phyloP scores from a whole-genome alignment of 768 basidiomycete species.

The Russula brevipes region DNA sequence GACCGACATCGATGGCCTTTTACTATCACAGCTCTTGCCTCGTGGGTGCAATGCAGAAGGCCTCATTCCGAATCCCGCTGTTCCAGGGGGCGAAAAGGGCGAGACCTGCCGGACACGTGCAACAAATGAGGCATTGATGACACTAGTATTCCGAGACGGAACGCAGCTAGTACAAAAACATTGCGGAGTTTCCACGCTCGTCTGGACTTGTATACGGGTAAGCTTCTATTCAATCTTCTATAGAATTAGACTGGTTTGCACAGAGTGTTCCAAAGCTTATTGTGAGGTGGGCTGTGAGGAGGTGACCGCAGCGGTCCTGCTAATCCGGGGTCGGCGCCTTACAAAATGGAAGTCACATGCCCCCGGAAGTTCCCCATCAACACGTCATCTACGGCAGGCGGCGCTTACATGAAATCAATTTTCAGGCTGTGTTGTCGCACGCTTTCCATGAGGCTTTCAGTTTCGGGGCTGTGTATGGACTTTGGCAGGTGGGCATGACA shows the following conservation, averaged over 20 bases:
- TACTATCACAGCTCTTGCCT: constrained; percentile 22
- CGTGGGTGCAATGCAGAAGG: constrained; percentile 23
- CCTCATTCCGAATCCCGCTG: constrained; percentile 1
- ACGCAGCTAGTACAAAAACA: background rate
- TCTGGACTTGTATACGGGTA: background rate
- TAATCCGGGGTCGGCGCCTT: background rate
- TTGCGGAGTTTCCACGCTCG: background rate
- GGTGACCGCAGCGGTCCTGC: background rate
- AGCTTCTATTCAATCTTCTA: background rate
- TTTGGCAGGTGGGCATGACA: background rate
- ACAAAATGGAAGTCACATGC: constrained; percentile 13
- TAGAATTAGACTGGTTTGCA: background rate
- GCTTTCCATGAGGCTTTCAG: constrained; percentile 22
- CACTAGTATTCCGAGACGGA: constrained; percentile 1
- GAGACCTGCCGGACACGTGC: constrained; percentile 12
- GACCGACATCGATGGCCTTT: constrained; percentile 24
- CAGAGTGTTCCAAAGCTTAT: background rate
- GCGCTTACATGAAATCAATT: constrained; percentile 6
- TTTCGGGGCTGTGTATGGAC: background rate
- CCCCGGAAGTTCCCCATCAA: background rate
- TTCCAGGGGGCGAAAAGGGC: background rate
- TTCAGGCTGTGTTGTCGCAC: constrained; percentile 21
- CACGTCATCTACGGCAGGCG: constrained; percentile 5
- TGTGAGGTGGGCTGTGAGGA: background rate
- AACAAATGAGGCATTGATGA: constrained; percentile 15